Base-by-base conservation (phyloP, 345 rosid species). In the Firmiana major region DNA sequence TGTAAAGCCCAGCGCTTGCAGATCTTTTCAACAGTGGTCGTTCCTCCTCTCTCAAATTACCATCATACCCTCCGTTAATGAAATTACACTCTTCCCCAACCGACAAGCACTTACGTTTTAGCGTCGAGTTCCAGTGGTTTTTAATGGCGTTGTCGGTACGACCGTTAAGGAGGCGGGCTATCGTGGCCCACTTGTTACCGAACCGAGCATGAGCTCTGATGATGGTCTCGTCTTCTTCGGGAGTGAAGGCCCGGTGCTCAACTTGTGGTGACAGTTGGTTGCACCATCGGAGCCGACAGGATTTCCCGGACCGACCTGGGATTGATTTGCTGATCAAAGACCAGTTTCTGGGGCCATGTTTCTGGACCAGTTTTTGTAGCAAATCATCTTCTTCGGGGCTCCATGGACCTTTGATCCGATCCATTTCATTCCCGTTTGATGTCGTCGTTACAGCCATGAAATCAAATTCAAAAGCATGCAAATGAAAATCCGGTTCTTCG, bases 361-460 rank as follows among this genome's bases (percentile, higher is more conserved):
- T 86, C 11, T 85, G 89, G 2, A 94, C 97, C 57, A 94, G 83
- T 40, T 81, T 81, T 71, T 84, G 89, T 9, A 94, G 82, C 55
- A 89, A 88, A 28, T 92, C 97, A 66, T 94, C 98, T 74, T 94
- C 98, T 66, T 94, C 96, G 11, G 96, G 97, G 79, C 94, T 92
- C 98, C 98, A 94, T 13, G 97, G 97, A 11, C 98, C 97, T 79
- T 90, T 94, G 79, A 94, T 93, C 87, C 97, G 88, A 83, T 94
- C 97, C 85, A 83, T 82, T 54, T 91, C 90, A 48, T 85, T 91
- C 63, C 85, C 45, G n/a, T 72, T 66, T 19, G 46, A 34, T 63
- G 71, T 46, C 21, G 48, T 80, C 75, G 77, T 72, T 43, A 75
- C 48, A 43, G 77, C 83, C 77, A 73, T 78, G 74, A 77, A 63